Percentiles rank a stretch among this genome's conserved stretches.
These are phyloP conservation scores for Filosporella fistucella DNA, from an alignment of 495 filamentous ascomycete species.

Conservation along the genomic window DNA sequence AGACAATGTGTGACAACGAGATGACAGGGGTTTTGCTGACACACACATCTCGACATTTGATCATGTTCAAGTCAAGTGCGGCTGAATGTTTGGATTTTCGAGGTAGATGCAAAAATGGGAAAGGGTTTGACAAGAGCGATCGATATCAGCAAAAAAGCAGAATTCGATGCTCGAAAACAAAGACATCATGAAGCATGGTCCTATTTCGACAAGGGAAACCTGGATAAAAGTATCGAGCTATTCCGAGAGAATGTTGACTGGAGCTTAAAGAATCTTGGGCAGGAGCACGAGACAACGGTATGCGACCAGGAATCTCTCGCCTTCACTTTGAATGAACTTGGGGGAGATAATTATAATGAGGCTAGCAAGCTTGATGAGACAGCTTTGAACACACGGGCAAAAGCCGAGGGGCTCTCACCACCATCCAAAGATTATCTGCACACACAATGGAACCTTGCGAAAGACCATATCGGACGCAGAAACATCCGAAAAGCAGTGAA, in stretches of 20 bases:
- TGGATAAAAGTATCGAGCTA: not conserved
- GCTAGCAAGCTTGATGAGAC: not conserved
- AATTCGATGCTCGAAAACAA: not conserved
- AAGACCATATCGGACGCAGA: not conserved
- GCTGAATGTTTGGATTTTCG: too few species aligned
- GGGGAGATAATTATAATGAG: not conserved
- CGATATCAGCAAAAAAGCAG: not conserved
- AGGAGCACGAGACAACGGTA: not conserved
- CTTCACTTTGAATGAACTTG: not conserved
- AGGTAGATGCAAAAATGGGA: too few species aligned
- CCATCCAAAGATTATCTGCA: not conserved
- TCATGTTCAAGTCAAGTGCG: too few species aligned
- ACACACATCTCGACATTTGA: too few species aligned
- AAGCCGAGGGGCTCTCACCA: not conserved
- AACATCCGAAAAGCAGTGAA: not conserved
- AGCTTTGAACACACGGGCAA: not conserved
- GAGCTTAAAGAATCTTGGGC: not conserved
- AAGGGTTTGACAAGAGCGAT: not conserved
- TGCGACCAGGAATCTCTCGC: constrained; percentile 1
- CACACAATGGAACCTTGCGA: not conserved
- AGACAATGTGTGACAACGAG: too few species aligned
- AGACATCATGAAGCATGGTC: not conserved
- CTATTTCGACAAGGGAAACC: not conserved
- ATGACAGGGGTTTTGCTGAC: too few species aligned
- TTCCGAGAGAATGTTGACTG: constrained; percentile 4